phyloP scores from a whole-genome alignment of 2,329 filamentous ascomycete species.

The Pestalotiopsis sp. region DNA sequence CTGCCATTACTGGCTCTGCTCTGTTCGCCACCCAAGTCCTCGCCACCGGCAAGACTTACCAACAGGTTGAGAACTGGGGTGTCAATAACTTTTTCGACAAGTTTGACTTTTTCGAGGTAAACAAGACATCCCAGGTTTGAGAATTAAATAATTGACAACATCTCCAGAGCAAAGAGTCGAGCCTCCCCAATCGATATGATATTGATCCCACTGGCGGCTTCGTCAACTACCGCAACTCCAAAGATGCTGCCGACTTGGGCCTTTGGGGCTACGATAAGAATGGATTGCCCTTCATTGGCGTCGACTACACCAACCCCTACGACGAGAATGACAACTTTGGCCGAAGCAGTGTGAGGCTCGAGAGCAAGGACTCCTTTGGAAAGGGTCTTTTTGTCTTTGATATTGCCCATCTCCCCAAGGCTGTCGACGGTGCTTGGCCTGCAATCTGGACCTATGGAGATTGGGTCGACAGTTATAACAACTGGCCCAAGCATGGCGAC shows the following conservation, averaged over 20 bases:
- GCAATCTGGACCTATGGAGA: slow-evolving; percentile 59
- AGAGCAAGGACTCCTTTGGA: slow-evolving; percentile 64
- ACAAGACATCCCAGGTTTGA: not conserved
- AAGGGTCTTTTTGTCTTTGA: slow-evolving; percentile 71
- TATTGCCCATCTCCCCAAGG: slow-evolving; percentile 68
- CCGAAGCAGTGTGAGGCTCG: slow-evolving; percentile 64
- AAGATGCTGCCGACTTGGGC: slow-evolving; percentile 36
- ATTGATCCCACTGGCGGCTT: slow-evolving; percentile 67
- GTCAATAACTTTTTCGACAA: slow-evolving; percentile 49
- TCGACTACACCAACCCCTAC: slow-evolving; percentile 27
- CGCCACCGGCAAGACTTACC: slow-evolving; percentile 34
- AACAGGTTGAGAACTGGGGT: slow-evolving; percentile 42
- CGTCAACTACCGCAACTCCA: slow-evolving; percentile 53
- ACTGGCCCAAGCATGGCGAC: slow-evolving; percentile 51
- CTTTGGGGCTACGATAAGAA: slow-evolving; percentile 33
- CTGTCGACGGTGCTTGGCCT: slow-evolving; percentile 71
- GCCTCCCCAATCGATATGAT: slow-evolving; percentile 5
- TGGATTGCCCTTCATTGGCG: slow-evolving; percentile 41
- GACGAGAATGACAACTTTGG: slow-evolving; percentile 28
- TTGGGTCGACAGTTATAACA: slow-evolving; percentile 2
- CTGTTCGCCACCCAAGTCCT: slow-evolving; percentile 36
- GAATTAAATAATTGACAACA: not conserved
- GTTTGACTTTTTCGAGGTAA: slow-evolving; percentile 44
- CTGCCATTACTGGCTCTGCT: slow-evolving; percentile 40
- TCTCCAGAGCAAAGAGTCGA: not conserved